Evolutionary conservation across 2,329 filamentous ascomycete genomes (phyloP).

Genomic region (Intubia oerlemansii): DNA sequence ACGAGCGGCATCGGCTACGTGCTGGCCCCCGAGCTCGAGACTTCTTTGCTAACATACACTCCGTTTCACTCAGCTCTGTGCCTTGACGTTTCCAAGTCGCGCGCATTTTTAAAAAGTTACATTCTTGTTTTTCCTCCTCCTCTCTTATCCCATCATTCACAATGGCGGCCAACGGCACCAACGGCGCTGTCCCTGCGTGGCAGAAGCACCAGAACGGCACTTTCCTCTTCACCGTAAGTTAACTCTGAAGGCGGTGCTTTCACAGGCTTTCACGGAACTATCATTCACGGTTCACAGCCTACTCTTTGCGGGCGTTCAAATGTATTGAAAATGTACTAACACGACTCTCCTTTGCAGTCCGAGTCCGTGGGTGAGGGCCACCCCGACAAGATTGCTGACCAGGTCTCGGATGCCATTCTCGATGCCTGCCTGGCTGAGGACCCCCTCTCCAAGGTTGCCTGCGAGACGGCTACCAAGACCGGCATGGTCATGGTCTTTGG

Average conservation of each 20-base stretch:
- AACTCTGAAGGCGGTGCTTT: no score
- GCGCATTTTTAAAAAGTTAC: no score
- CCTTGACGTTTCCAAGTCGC: no score
- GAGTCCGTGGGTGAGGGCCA: constrained; percentile 81
- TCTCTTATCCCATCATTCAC: not conserved
- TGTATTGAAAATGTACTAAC: no score
- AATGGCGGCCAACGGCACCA: no score
- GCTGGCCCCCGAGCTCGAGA: no score
- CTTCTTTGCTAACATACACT: no score
- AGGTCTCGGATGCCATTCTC: constrained; percentile 95
- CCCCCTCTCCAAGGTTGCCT: constrained; percentile 95
- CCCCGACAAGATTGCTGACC: constrained; percentile 94
- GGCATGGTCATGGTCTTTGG: constrained; percentile 99
- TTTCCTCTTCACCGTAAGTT: constrained; percentile 61
- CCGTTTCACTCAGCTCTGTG: not conserved
- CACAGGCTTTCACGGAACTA: no score
- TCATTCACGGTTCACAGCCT: not conserved
- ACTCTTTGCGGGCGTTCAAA: no score
- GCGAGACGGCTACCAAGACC: constrained; percentile 98
- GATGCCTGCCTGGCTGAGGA: constrained; percentile 92
- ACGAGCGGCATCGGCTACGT: no score
- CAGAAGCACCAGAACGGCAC: constrained; percentile 40
- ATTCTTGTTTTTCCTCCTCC: not conserved
- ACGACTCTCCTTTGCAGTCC: no score
- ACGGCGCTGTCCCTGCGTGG: constrained; percentile 14